Evolutionary conservation across 179 eudicot species (phyloP).

Genomic region (Dionaea muscipula): DNA sequence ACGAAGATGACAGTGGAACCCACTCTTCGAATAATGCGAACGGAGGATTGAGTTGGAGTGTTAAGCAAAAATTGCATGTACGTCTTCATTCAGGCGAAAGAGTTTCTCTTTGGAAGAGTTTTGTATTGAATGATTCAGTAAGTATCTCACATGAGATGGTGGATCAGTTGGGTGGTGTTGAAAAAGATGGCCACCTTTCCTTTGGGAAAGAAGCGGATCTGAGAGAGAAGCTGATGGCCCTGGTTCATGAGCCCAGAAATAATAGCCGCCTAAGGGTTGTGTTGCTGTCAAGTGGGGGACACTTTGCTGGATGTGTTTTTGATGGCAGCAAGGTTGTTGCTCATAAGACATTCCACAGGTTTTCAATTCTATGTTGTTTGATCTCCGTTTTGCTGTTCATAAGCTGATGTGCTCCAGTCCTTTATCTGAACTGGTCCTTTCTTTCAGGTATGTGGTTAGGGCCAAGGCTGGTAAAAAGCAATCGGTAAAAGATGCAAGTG

Average conservation of each 20-base stretch:
- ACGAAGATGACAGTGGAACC: constrained; percentile 46
- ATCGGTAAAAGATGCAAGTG: constrained; percentile 82
- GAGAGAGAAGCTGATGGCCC: constrained; percentile 34
- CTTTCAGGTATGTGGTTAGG: constrained; percentile 72
- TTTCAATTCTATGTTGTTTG: constrained; percentile 4
- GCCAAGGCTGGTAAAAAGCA: constrained; percentile 92
- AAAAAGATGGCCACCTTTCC: constrained; percentile 16
- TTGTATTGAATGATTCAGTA: constrained; percentile 50
- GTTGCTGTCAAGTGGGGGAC: constrained; percentile 82
- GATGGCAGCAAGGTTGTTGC: constrained; percentile 75
- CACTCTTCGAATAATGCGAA: constrained; percentile 13
- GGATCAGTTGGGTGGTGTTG: constrained; percentile 25
- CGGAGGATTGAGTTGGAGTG: constrained; percentile 19
- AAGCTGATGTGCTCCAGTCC: no score
- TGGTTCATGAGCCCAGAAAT: constrained; percentile 57
- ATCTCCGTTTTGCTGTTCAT: no score
- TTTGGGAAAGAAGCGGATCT: constrained; percentile 39
- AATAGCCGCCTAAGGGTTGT: constrained; percentile 52
- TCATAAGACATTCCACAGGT: constrained; percentile 93
- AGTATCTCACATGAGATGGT: constrained; percentile 34
- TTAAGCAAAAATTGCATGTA: constrained; percentile 42
- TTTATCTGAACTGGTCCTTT: no score
- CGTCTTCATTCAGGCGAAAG: constrained; percentile 52
- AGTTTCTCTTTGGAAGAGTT: constrained; percentile 63
- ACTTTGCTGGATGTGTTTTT: constrained; percentile 94